A percentile compares a stretch with the other conserved stretches of the same genome.
These are phyloP conservation scores for Globisporangium okanoganense DNA, from an alignment of 352 stramenopile species.

Conservation along the genomic window DNA sequence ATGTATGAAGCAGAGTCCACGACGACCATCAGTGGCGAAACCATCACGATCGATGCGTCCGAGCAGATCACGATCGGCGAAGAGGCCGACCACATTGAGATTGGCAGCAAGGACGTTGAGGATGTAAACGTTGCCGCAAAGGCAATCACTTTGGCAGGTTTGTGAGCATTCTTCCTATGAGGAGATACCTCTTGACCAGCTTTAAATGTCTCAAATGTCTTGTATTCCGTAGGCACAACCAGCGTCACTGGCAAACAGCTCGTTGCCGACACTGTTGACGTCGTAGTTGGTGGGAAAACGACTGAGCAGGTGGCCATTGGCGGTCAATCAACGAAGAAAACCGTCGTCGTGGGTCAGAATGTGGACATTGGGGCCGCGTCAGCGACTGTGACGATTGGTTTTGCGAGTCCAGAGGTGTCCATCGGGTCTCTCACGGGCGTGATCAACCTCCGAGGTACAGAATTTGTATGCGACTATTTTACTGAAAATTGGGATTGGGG, in stretches of 20 bases:
- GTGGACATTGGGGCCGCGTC: slow-evolving; percentile 25
- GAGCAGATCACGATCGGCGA: slow-evolving; percentile 7
- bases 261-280: slow-evolving; percentile 20
- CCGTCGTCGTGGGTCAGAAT: slow-evolving; percentile 12
- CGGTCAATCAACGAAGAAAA: slow-evolving; percentile 16
- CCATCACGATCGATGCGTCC: slow-evolving; percentile 3
- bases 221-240: slow-evolving; percentile 16
- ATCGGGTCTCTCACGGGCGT: slow-evolving; percentile 29
- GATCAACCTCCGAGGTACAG: slow-evolving; percentile 29
- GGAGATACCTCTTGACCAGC: neutral
- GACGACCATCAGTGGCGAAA: slow-evolving; percentile 3
- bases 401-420: slow-evolving; percentile 22
- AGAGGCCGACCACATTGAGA: slow-evolving; percentile 7
- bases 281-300: slow-evolving; percentile 29
- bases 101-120: slow-evolving; percentile 14
- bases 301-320: slow-evolving; percentile 36
- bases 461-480: neutral
- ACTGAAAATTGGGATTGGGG: neutral
- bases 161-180: neutral
- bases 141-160: slow-evolving; percentile 24
- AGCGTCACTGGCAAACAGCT: slow-evolving; percentile 23
- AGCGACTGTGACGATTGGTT: slow-evolving; percentile 28
- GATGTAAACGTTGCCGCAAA: slow-evolving; percentile 18
- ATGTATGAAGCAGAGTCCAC: slow-evolving; percentile 2
- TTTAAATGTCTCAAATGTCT: neutral